Conservation (phyloP, 768 basidiomycete genomes). For the Russula emetica region DNA sequence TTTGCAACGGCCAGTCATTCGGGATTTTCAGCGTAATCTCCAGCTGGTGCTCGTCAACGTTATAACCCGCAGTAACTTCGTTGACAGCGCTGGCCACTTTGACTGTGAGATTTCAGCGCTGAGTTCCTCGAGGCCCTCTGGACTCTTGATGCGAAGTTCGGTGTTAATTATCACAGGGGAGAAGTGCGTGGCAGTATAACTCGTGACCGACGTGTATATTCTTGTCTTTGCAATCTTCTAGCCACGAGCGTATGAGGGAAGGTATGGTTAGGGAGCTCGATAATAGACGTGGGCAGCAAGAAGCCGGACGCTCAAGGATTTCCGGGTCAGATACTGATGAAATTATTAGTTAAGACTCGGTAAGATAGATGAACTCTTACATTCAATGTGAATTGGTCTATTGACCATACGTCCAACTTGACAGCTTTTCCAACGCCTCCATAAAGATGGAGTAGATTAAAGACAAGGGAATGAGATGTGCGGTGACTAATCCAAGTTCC, state of each 20-base stretch:
- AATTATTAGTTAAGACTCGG: not conserved
- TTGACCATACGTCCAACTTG: conserved; percentile 79
- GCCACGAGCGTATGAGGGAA: conserved; percentile 80
- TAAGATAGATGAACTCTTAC: conserved; percentile 41
- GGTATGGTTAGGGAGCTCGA: conserved; percentile 75
- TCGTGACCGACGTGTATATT: conserved; percentile 74
- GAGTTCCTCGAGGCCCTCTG: conserved; percentile 51
- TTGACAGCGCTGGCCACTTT: conserved; percentile 68
- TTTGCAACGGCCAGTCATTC: conserved; percentile 82
- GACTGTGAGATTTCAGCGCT: conserved; percentile 75
- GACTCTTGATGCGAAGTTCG: conserved; percentile 69
- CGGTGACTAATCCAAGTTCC: conserved; percentile 56
- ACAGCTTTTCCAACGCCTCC: conserved; percentile 60
- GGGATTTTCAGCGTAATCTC: conserved; percentile 88
- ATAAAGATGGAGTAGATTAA: conserved; percentile 64
- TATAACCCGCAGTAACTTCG: conserved; percentile 81
- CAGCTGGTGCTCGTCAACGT: conserved; percentile 89
- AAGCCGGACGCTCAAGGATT: conserved; percentile 51
- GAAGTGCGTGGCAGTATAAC: conserved; percentile 79
- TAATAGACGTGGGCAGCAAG: conserved; percentile 88
- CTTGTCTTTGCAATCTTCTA: conserved; percentile 83
- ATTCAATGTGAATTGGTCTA: conserved; percentile 76
- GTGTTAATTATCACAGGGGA: conserved; percentile 83
- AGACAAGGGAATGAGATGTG: conserved; percentile 68
- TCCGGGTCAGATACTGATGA: conserved; percentile 56